Evolutionary conservation across 257 asterid genomes (phyloP).

Genomic region (Cynanchum wilfordii): DNA sequence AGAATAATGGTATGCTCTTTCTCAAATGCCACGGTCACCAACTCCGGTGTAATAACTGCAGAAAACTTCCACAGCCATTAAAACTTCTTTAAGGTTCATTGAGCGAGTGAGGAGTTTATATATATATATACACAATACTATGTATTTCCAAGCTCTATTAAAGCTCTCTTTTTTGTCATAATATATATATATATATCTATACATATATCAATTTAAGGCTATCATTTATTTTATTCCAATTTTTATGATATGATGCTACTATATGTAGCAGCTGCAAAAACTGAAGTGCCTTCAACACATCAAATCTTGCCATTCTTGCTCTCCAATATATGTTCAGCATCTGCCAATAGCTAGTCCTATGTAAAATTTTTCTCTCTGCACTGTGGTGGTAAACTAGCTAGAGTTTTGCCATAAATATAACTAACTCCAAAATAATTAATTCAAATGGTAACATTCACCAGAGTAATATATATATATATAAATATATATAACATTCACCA

Average conservation of each 20-base stretch:
- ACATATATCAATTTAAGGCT: neutral
- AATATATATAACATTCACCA: no score
- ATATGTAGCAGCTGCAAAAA: no score
- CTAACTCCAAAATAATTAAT: neutral
- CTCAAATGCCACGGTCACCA: neutral
- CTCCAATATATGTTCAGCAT: neutral
- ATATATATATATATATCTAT: neutral
- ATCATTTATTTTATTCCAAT: neutral
- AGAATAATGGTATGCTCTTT: neutral
- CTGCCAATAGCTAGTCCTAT: neutral
- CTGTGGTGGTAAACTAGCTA: neutral
- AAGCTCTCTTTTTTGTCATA: neutral
- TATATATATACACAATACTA: neutral
- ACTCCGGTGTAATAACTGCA: neutral
- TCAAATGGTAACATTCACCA: neutral
- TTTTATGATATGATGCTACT: neutral
- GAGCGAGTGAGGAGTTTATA: neutral
- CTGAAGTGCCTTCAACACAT: no score
- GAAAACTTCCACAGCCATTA: neutral
- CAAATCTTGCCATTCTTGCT: neutral
- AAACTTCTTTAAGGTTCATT: slow-evolving; percentile 3
- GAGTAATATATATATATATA: no score
- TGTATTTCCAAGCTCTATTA: neutral
- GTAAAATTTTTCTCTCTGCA: neutral
- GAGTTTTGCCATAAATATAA: neutral